Percentiles rank a stretch among this genome's conserved stretches.
Evolutionary conservation across 768 basidiomycete genomes (phyloP).

Genomic region (Mycena kentingensis): DNA sequence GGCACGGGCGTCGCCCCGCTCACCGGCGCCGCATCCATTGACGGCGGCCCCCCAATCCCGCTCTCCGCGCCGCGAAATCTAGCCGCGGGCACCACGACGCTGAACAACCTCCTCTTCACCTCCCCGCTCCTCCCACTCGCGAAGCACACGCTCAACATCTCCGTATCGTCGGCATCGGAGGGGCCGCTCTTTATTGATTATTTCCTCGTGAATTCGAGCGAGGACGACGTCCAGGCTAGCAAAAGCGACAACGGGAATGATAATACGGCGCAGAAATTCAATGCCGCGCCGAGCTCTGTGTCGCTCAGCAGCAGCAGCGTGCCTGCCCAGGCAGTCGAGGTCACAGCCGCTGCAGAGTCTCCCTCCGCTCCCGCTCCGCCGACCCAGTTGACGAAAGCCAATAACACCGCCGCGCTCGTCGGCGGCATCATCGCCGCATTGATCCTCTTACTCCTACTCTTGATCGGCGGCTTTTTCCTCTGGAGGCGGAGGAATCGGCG

Average conservation of each 20-base stretch:
- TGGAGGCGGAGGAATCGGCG: neutral
- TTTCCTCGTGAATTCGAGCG: neutral
- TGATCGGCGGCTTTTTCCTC: neutral
- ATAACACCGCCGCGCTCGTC: neutral
- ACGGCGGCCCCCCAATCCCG: no score
- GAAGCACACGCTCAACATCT: neutral
- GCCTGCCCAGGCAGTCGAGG: neutral
- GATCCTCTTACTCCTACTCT: neutral
- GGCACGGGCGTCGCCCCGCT: neutral
- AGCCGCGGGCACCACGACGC: neutral
- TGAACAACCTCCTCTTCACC: slow-evolving; percentile 1
- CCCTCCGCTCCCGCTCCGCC: neutral
- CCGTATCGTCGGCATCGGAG: neutral
- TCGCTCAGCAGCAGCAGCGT: no score
- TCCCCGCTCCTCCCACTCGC: neutral
- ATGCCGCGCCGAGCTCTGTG: no score
- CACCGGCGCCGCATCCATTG: neutral
- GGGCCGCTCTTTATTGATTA: neutral
- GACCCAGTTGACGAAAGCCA: neutral
- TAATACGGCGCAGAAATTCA: no score
- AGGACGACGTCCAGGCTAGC: neutral
- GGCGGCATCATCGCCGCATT: neutral
- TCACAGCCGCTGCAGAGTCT: neutral
- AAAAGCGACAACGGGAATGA: neutral
- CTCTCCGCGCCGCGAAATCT: no score